A percentile compares a stretch with the other conserved stretches of the same genome.
Evolutionary conservation across 1,284 basidiomycete genomes (phyloP).

Genomic region (Schizophyllum amplum): DNA sequence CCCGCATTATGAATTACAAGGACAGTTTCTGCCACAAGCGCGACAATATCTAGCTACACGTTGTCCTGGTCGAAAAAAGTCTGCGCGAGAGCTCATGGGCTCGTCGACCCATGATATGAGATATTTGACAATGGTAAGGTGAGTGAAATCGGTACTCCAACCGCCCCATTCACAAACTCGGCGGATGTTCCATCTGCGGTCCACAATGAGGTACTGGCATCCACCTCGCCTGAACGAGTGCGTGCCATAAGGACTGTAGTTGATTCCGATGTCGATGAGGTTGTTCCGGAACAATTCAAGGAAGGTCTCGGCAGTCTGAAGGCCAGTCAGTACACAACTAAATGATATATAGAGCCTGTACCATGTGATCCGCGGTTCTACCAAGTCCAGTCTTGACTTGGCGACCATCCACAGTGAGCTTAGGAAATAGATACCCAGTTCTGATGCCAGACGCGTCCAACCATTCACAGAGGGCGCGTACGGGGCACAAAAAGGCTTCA

Average conservation of each 20-base stretch:
- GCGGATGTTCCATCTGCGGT: slow-evolving; percentile 15
- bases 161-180: slow-evolving; percentile 23
- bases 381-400: not conserved
- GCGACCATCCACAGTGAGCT: not conserved
- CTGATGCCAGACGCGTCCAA: slow-evolving; percentile 6
- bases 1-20: slow-evolving; percentile 1
- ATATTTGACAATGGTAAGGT: slow-evolving; percentile 21
- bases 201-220: slow-evolving; percentile 17
- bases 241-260: slow-evolving; percentile 23
- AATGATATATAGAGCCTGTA: not conserved
- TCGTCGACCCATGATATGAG: slow-evolving; percentile 12
- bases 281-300: slow-evolving; percentile 25
- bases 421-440: slow-evolving; percentile 16
- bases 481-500: slow-evolving; percentile 16
- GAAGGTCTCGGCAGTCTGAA: slow-evolving; percentile 20
- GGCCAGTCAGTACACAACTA: not conserved
- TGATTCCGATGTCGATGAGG: slow-evolving; percentile 23
- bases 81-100: slow-evolving; percentile 1
- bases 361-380: not conserved
- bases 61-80: slow-evolving; percentile 7
- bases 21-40: slow-evolving; percentile 2
- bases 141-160: slow-evolving; percentile 17
- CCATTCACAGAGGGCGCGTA: slow-evolving; percentile 16
- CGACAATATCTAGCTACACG: not conserved
- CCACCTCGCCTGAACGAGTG: slow-evolving; percentile 24